Conservation (phyloP, 1,139 yeast genomes). For the Debaryomyces fabryi region DNA sequence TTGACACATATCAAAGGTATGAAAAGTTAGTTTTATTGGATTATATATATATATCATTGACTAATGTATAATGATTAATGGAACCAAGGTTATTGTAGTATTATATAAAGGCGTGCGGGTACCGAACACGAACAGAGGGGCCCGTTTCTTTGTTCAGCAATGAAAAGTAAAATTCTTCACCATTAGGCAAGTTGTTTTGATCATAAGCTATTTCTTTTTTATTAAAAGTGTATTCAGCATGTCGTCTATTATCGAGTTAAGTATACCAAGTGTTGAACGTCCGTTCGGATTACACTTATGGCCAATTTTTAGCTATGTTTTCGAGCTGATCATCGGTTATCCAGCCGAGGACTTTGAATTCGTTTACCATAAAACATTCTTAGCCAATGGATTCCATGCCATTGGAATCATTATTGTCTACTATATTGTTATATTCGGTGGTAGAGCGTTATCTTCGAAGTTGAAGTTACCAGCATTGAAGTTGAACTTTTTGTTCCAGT, state of each 20-base stretch:
- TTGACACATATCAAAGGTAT: background rate
- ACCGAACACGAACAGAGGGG: background rate
- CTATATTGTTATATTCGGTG: constrained; percentile 84
- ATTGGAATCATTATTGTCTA: constrained; percentile 65
- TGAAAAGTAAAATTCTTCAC: constrained; percentile 3
- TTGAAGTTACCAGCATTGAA: constrained; percentile 65
- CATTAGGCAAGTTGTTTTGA: background rate
- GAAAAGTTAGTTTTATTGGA: background rate
- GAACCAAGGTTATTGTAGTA: background rate
- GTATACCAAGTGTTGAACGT: constrained; percentile 65
- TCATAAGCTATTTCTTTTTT: background rate
- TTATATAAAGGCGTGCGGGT: background rate
- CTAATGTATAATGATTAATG: constrained; percentile 1
- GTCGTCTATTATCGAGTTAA: constrained; percentile 21
- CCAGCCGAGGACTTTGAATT: constrained; percentile 77
- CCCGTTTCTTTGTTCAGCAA: background rate
- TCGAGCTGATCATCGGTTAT: constrained; percentile 56
- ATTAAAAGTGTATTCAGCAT: constrained; percentile 10
- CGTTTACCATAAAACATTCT: constrained; percentile 62
- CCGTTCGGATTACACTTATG: constrained; percentile 91
- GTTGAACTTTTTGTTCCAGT: constrained; percentile 58
- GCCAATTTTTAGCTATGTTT: constrained; percentile 75
- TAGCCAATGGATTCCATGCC: constrained; percentile 72
- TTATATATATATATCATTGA: background rate
- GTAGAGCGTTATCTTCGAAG: constrained; percentile 52